phyloP scores from a whole-genome alignment of 257 asterid species.

The Nicotiana sylvestris region DNA sequence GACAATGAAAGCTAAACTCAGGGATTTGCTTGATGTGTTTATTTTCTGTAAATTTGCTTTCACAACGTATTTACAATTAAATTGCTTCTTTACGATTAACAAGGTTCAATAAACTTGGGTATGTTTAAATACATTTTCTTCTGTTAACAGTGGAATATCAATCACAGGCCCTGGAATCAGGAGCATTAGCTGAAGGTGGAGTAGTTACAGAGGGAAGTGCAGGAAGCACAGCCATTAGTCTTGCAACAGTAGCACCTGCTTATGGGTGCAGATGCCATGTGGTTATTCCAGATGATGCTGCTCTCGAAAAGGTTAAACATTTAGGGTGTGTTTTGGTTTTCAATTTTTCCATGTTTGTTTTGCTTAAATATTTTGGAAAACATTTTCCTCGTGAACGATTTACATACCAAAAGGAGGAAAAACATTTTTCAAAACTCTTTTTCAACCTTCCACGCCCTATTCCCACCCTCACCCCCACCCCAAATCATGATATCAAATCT shows the following conservation, averaged over 20 bases:
- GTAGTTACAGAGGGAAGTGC: constrained; percentile 97
- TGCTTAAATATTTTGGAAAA: too few species aligned
- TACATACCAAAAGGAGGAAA: too few species aligned
- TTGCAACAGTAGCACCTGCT: constrained; percentile 94
- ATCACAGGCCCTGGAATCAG: constrained; percentile 74
- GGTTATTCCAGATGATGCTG: constrained; percentile 95
- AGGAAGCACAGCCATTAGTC: constrained; percentile 97
- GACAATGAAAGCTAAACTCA: neutral
- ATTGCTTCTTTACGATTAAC: neutral
- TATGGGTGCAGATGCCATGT: constrained; percentile 96
- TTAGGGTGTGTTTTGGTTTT: too few species aligned
- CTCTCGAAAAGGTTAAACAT: constrained; percentile 70
- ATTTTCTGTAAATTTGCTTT: neutral
- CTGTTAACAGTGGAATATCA: neutral
- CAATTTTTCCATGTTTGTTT: too few species aligned
- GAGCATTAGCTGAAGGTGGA: constrained; percentile 76
- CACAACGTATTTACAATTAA: neutral
- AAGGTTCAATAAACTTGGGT: neutral
- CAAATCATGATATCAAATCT: too few species aligned
- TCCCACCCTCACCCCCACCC: too few species aligned
- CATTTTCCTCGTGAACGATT: too few species aligned
- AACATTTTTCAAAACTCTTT: too few species aligned
- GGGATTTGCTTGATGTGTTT: neutral
- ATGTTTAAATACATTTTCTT: neutral
- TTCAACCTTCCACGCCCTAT: too few species aligned